phyloP scores from a whole-genome alignment of 2,329 filamentous ascomycete species.

The Sarocladium kiliense region DNA sequence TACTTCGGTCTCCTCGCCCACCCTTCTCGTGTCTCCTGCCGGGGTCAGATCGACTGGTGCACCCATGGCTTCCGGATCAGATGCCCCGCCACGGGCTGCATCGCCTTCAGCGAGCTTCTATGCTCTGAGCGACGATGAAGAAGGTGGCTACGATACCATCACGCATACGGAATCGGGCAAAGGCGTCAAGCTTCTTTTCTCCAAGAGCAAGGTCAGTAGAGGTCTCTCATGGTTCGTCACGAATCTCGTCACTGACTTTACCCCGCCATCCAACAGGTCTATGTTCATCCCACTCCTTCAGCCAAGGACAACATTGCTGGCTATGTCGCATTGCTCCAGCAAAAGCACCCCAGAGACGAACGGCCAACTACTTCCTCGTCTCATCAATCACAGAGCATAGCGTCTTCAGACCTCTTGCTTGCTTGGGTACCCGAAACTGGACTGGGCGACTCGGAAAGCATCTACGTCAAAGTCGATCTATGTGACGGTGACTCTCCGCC shows the following conservation, averaged over 20 bases:
- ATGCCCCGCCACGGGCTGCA: slow-evolving; percentile 32
- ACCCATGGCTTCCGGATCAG: slow-evolving; percentile 6
- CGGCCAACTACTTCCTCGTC: slow-evolving; percentile 28
- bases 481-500: slow-evolving; percentile 76
- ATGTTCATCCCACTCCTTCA: slow-evolving; percentile 89
- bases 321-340: slow-evolving; percentile 88
- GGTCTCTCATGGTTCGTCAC: not conserved
- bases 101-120: slow-evolving; percentile 89
- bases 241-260: not conserved
- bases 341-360: slow-evolving; percentile 56
- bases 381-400: slow-evolving; percentile 33
- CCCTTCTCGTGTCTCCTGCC: too few relatives aligned
- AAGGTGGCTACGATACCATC: slow-evolving; percentile 92
- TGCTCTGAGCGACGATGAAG: slow-evolving; percentile 93
- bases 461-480: slow-evolving; percentile 94
- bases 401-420: slow-evolving; percentile 71
- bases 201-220: slow-evolving; percentile 83
- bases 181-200: slow-evolving; percentile 89
- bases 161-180: slow-evolving; percentile 69
- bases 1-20: too few relatives aligned
- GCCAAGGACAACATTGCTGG: slow-evolving; percentile 94
- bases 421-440: slow-evolving; percentile 91
- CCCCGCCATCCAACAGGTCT: slow-evolving; percentile 57
- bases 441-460: slow-evolving; percentile 77
- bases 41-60: not conserved